These are phyloP conservation scores for Platanthera guangdongensis DNA, from an alignment of 106 monocot genomes.

Conservation along the genomic window DNA sequence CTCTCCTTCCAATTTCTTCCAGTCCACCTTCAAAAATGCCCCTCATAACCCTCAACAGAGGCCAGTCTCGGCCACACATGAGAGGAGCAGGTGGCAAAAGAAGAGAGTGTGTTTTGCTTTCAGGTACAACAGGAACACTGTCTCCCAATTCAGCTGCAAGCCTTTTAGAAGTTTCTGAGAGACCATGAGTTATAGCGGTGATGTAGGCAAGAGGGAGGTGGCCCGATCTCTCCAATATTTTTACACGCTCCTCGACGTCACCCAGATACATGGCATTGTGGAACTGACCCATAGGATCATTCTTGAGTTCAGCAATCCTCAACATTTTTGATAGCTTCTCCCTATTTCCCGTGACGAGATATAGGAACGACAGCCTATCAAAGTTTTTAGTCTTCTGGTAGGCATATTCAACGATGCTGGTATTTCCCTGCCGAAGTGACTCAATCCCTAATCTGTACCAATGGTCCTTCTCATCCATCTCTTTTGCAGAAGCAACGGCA, in stretches of 20 bases:
- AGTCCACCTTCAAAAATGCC: slow-evolving; percentile 81
- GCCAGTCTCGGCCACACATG: slow-evolving; percentile 67
- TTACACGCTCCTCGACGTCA: slow-evolving; percentile 59
- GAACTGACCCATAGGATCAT: slow-evolving; percentile 93
- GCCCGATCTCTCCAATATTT: slow-evolving; percentile 75
- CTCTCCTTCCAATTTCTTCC: slow-evolving; percentile 42
- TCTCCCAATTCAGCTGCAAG: slow-evolving; percentile 73
- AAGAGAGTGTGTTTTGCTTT: slow-evolving; percentile 46
- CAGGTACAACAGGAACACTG: slow-evolving; percentile 54
- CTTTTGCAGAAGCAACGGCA: slow-evolving; percentile 91
- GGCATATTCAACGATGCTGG: slow-evolving; percentile 88
- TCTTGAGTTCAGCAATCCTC: slow-evolving; percentile 83
- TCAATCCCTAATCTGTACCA: slow-evolving; percentile 93
- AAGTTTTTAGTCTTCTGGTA: slow-evolving; percentile 93
- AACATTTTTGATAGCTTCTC: slow-evolving; percentile 85
- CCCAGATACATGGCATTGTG: slow-evolving; percentile 93
- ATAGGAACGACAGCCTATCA: slow-evolving; percentile 82
- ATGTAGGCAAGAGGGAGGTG: slow-evolving; percentile 86
- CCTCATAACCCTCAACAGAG: slow-evolving; percentile 71
- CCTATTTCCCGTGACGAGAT: slow-evolving; percentile 75
- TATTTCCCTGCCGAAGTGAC: slow-evolving; percentile 87
- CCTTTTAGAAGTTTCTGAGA: slow-evolving; percentile 61
- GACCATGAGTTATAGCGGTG: slow-evolving; percentile 64
- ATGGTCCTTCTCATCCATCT: slow-evolving; percentile 92
- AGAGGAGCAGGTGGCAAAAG: slow-evolving; percentile 71